These are phyloP conservation scores for Mixia osmundae DNA, from an alignment of 1,284 basidiomycete species.

Conservation along the genomic window DNA sequence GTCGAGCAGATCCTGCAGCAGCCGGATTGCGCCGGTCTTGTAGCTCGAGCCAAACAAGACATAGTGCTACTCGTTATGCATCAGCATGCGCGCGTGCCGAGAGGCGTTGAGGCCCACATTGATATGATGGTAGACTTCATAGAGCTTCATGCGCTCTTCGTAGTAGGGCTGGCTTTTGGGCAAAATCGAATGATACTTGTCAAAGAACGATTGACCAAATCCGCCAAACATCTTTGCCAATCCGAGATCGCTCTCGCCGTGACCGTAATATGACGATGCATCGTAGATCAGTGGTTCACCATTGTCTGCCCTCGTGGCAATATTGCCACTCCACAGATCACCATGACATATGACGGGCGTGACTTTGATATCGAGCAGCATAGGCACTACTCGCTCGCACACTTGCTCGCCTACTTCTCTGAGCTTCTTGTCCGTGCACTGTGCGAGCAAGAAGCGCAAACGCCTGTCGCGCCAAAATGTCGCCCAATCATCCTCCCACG, in stretches of 20 bases:
- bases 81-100: too few species aligned
- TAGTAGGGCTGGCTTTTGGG: conserved; percentile 53
- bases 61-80: too few species aligned
- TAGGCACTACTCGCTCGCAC: too few species aligned
- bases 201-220: conserved; percentile 42
- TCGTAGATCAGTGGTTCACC: conserved; percentile 52
- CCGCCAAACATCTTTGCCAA: conserved; percentile 67
- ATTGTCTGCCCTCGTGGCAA: conserved; percentile 32
- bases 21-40: neutral
- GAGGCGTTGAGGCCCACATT: too few species aligned
- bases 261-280: conserved; percentile 57
- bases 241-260: conserved; percentile 64
- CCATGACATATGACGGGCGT: conserved; percentile 62
- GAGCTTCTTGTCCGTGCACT: too few species aligned
- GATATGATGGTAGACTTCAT: conserved; percentile 67
- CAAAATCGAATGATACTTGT: conserved; percentile 41
- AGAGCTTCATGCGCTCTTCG: conserved; percentile 41
- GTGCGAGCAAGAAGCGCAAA: too few species aligned
- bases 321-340: conserved; percentile 42
- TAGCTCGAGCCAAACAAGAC: conserved; percentile 10
- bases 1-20: conserved; percentile 2
- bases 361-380: too few species aligned
- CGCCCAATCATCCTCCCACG: too few species aligned
- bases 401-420: too few species aligned
- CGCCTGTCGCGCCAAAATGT: too few species aligned